phyloP scores from a whole-genome alignment of 345 rosid species.

The Murraya koenigii region DNA sequence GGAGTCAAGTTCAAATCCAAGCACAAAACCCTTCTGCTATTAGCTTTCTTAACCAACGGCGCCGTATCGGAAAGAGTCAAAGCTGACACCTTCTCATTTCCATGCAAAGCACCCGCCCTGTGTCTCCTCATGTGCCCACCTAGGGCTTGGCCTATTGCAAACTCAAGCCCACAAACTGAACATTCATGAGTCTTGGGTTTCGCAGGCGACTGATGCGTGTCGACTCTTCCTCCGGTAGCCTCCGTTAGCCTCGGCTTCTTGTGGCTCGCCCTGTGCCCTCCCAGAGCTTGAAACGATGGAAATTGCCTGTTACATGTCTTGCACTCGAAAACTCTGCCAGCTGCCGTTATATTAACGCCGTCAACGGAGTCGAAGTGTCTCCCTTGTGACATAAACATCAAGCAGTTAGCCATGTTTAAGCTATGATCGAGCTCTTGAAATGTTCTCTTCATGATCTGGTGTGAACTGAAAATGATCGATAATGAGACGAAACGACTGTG shows the following conservation, averaged over 20 bases:
- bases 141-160: slow-evolving; percentile 68
- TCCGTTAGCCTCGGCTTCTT: slow-evolving; percentile 47
- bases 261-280: slow-evolving; percentile 74
- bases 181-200: slow-evolving; percentile 78
- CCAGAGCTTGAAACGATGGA: slow-evolving; percentile 62
- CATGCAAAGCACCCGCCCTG: slow-evolving; percentile 23
- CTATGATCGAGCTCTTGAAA: slow-evolving; percentile 27
- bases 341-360: background rate
- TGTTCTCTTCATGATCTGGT: slow-evolving; percentile 48
- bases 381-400: slow-evolving; percentile 50
- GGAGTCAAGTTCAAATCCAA: slow-evolving; percentile 76
- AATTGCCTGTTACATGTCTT: slow-evolving; percentile 64
- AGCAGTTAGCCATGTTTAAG: slow-evolving; percentile 47
- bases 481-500: background rate
- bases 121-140: slow-evolving; percentile 82
- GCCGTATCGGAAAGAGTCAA: background rate
- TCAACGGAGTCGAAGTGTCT: slow-evolving; percentile 11
- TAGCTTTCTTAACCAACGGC: slow-evolving; percentile 44
- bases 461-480: background rate
- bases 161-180: slow-evolving; percentile 83
- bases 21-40: slow-evolving; percentile 41
- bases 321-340: slow-evolving; percentile 57
- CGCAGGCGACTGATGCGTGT: slow-evolving; percentile 17
- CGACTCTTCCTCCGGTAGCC: background rate
- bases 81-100: slow-evolving; percentile 2